Evolutionary conservation across 768 basidiomycete genomes (phyloP).

Genomic region (Calocybe cyanea): DNA sequence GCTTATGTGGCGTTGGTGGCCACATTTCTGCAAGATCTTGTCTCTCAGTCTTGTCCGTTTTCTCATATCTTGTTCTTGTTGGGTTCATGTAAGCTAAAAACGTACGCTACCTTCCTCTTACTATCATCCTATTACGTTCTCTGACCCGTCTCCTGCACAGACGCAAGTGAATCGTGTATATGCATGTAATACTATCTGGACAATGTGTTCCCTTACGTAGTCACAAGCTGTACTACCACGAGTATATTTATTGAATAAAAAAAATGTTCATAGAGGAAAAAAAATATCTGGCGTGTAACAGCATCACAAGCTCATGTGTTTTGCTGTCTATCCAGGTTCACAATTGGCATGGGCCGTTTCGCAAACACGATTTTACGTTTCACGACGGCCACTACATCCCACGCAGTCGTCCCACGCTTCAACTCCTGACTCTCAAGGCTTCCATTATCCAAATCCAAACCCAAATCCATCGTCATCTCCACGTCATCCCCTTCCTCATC

Average conservation of each 20-base stretch:
- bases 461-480: too few species aligned
- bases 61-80: too few species aligned
- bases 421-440: constrained; percentile 15
- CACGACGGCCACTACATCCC: constrained; percentile 68
- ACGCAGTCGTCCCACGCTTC: constrained; percentile 26
- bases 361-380: constrained; percentile 82
- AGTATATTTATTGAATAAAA: not conserved
- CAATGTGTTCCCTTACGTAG: too few species aligned
- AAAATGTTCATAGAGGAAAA: not conserved
- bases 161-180: constrained; percentile 2
- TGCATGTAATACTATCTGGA: too few species aligned
- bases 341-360: constrained; percentile 77
- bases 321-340: constrained; percentile 17
- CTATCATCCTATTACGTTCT: not conserved
- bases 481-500: constrained; percentile 15
- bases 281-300: too few species aligned
- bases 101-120: not conserved
- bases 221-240: too few species aligned
- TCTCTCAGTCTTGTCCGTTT: too few species aligned
- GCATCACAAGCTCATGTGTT: too few species aligned
- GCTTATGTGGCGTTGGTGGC: too few species aligned
- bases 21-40: too few species aligned
- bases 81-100: too few species aligned
- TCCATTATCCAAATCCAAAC: constrained; percentile 17
- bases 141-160: too few species aligned